Percentiles rank a stretch among this genome's conserved stretches.
phyloP scores from a whole-genome alignment of 495 filamentous ascomycete species.

The Amniculicola lignicola region DNA sequence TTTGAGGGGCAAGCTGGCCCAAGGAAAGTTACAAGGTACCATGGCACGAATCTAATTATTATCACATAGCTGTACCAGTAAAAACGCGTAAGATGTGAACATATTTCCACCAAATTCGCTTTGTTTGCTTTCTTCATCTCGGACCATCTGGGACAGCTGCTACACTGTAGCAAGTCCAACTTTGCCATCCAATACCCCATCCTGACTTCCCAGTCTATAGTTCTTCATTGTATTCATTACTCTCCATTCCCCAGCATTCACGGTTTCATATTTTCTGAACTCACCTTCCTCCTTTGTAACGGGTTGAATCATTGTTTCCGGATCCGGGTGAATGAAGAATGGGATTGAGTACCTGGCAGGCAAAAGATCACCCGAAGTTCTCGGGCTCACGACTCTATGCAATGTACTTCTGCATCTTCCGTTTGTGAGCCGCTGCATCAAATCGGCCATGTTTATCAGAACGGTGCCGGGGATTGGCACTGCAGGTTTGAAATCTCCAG shows the following conservation, averaged over 20 bases:
- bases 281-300: conserved; percentile 8
- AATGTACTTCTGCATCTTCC: conserved; percentile 8
- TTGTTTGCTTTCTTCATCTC: too few species aligned
- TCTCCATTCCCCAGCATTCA: conserved; percentile 19
- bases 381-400: conserved; percentile 16
- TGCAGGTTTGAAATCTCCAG: conserved; percentile 10
- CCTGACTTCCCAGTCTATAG: conserved; percentile 7
- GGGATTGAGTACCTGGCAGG: conserved; percentile 16
- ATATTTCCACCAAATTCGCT: too few species aligned
- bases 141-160: too few species aligned
- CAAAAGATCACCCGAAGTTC: conserved; percentile 4
- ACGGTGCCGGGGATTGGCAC: conserved; percentile 6
- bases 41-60: too few species aligned
- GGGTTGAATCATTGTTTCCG: conserved; percentile 10
- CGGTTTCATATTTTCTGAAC: conserved; percentile 5
- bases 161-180: too few species aligned
- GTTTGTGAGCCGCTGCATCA: conserved; percentile 18
- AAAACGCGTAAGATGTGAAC: too few species aligned
- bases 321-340: conserved; percentile 19
- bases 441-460: conserved; percentile 14
- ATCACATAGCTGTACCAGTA: too few species aligned
- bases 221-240: conserved; percentile 12
- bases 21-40: too few species aligned
- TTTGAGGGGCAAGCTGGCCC: too few species aligned
- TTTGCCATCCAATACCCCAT: too few species aligned